Evolutionary conservation across 257 asterid genomes (phyloP).

Genomic region (Jaltomata sinuosa): DNA sequence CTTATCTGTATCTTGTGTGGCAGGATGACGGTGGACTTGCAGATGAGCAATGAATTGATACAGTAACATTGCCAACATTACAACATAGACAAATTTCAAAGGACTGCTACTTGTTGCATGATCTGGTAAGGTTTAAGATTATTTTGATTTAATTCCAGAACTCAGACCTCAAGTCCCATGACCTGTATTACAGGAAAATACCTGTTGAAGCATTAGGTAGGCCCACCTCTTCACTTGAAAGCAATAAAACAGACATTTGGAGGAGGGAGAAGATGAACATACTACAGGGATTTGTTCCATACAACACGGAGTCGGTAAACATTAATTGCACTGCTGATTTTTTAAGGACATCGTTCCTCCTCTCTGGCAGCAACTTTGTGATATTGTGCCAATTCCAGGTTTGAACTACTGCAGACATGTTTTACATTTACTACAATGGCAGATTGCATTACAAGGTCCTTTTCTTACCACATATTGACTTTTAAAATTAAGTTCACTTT

Average conservation of each 20-base stretch:
- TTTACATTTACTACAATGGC: neutral
- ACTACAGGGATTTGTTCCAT: neutral
- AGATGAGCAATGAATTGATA: neutral
- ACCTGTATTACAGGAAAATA: neutral
- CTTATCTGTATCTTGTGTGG: neutral
- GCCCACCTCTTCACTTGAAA: neutral
- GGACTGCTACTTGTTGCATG: neutral
- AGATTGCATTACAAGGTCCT: neutral
- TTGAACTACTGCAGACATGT: neutral
- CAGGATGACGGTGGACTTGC: neutral
- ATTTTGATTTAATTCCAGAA: neutral
- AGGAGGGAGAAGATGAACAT: neutral
- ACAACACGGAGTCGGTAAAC: neutral
- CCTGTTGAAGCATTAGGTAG: neutral
- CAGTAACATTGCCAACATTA: neutral
- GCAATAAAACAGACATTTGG: neutral
- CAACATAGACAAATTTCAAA: neutral
- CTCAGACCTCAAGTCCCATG: neutral
- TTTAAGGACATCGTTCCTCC: neutral
- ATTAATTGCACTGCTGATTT: neutral
- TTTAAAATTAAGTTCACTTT: neutral
- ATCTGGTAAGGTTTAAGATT: neutral
- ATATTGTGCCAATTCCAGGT: neutral
- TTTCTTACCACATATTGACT: neutral
- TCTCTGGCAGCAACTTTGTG: neutral